Conservation (phyloP, 208 protist genomes). For the Paratrypanosoma confusum region DNA sequence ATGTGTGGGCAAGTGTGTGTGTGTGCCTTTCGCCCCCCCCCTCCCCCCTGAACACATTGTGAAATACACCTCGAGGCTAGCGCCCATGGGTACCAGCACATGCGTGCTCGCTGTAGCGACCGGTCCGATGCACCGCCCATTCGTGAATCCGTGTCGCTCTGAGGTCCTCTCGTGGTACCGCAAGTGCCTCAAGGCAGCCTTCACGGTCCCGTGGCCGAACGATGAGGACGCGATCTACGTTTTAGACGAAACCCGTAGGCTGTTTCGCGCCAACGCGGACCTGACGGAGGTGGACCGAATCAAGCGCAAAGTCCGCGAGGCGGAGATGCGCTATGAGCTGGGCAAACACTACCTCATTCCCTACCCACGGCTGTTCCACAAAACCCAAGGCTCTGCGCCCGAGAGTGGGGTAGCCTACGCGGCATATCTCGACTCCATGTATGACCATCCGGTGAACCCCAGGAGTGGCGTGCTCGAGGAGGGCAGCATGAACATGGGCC, state of each 20-base stretch:
- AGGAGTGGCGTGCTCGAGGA: slow-evolving; percentile 44
- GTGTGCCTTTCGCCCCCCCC: too few relatives aligned
- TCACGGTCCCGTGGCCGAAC: slow-evolving; percentile 63
- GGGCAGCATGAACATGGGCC: slow-evolving; percentile 55
- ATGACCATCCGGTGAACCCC: slow-evolving; percentile 70
- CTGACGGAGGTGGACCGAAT: slow-evolving; percentile 51
- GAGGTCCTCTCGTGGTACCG: slow-evolving; percentile 78
- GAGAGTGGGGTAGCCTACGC: slow-evolving; percentile 73
- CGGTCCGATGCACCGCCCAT: too few relatives aligned
- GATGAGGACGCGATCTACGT: slow-evolving; percentile 83
- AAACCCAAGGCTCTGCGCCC: slow-evolving; percentile 63
- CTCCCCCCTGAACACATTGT: too few relatives aligned
- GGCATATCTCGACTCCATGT: slow-evolving; percentile 75
- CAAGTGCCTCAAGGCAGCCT: slow-evolving; percentile 67
- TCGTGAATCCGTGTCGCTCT: slow-evolving; percentile 45
- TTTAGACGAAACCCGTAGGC: slow-evolving; percentile 58
- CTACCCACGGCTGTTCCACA: slow-evolving; percentile 74
- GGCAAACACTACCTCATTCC: slow-evolving; percentile 78
- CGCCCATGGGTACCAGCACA: too few relatives aligned
- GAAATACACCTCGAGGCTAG: not conserved
- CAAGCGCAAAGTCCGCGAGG: slow-evolving; percentile 74
- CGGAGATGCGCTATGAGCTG: slow-evolving; percentile 83
- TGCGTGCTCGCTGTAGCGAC: too few relatives aligned
- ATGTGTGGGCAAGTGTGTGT: too few relatives aligned
- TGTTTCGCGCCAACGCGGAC: slow-evolving; percentile 57